Evolutionary conservation across 805 yeast genomes (phyloP).

Genomic region (Candida loeiensis): DNA sequence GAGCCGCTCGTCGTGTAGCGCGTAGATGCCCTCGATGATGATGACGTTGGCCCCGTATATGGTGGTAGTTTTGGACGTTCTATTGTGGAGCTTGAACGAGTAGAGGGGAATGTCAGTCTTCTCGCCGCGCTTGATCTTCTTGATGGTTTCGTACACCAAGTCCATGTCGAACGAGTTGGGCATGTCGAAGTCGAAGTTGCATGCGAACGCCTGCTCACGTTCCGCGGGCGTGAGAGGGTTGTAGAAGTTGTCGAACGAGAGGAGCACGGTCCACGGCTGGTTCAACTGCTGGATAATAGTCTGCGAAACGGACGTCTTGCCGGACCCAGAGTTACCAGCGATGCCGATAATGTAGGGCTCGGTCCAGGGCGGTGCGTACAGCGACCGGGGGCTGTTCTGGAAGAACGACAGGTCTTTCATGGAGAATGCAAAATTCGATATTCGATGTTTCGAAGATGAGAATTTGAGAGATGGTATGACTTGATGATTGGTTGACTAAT

Average conservation of each 20-base stretch:
- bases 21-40: constrained; percentile 87
- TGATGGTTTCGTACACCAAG: constrained; percentile 58
- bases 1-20: constrained; percentile 67
- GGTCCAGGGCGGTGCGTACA: constrained; percentile 41
- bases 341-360: constrained; percentile 47
- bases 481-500: too few species aligned
- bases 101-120: constrained; percentile 41
- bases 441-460: too few species aligned
- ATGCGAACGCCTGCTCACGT: constrained; percentile 57
- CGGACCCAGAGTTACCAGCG: constrained; percentile 64
- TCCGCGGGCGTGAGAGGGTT: constrained; percentile 65
- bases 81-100: constrained; percentile 70
- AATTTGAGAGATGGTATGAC: too few species aligned
- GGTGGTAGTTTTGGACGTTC: constrained; percentile 61
- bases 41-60: constrained; percentile 94
- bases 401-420: not conserved
- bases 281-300: constrained; percentile 70
- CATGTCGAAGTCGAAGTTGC: constrained; percentile 80
- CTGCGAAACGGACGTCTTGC: constrained; percentile 89
- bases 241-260: constrained; percentile 90
- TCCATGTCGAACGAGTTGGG: constrained; percentile 86
- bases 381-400: constrained; percentile 6
- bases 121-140: constrained; percentile 64
- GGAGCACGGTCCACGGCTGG: constrained; percentile 91
- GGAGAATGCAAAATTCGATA: too few species aligned